A percentile compares a stretch with the other conserved stretches of the same genome.
These are phyloP conservation scores for Diaporthe amygdali DNA, from an alignment of 2,329 filamentous ascomycete species.

Conservation along the genomic window DNA sequence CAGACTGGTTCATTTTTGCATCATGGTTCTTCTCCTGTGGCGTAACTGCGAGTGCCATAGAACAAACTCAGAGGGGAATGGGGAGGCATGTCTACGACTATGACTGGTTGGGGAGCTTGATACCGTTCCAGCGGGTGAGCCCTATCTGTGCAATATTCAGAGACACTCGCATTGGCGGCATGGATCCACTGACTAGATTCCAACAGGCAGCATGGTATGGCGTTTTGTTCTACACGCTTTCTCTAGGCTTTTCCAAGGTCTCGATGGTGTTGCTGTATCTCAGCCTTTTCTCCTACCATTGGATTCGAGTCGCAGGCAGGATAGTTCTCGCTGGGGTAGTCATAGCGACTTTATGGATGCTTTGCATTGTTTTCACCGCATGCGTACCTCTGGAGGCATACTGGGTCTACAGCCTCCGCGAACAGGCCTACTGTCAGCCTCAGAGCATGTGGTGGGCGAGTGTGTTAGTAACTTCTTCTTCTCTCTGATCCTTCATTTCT, in stretches of 20 bases:
- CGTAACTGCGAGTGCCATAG: slow-evolving; percentile 31
- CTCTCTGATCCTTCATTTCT: too few species aligned
- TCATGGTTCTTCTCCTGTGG: slow-evolving; percentile 37
- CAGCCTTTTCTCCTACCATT: slow-evolving; percentile 34
- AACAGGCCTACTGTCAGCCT: slow-evolving; percentile 18
- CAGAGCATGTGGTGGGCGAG: slow-evolving; percentile 30
- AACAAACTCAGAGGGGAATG: slow-evolving; percentile 24
- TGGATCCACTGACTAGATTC: neutral
- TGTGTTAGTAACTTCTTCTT: neutral
- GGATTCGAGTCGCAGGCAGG: slow-evolving; percentile 36
- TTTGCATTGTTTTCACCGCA: slow-evolving; percentile 34
- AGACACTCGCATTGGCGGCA: too few species aligned
- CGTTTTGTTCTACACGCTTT: slow-evolving; percentile 34
- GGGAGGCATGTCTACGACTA: slow-evolving; percentile 19
- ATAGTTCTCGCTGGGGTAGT: slow-evolving; percentile 32
- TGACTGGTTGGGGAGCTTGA: slow-evolving; percentile 11
- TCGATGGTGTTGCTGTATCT: slow-evolving; percentile 37
- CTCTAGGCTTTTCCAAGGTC: slow-evolving; percentile 34
- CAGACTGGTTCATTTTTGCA: slow-evolving; percentile 43
- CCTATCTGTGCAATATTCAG: too few species aligned
- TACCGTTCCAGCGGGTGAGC: neutral
- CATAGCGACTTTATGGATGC: slow-evolving; percentile 33
- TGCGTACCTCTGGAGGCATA: slow-evolving; percentile 38
- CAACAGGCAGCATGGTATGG: slow-evolving; percentile 32
- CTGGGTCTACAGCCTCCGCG: slow-evolving; percentile 31